A percentile compares a stretch with the other conserved stretches of the same genome.
phyloP scores from a whole-genome alignment of 108 stramenopile species.

The Nitzschia sp. region DNA sequence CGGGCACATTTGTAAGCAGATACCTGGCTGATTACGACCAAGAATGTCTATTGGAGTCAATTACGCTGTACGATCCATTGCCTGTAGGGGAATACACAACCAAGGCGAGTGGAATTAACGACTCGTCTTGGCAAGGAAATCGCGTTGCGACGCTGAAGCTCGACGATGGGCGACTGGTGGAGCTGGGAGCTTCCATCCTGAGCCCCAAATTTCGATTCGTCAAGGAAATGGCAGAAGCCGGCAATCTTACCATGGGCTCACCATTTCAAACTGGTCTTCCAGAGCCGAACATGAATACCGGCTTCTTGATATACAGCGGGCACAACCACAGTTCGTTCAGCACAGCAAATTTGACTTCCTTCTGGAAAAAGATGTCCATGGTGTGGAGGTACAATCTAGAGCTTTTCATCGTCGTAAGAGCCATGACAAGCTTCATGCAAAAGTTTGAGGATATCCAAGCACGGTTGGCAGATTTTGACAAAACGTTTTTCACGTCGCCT shows the following conservation, averaged over 20 bases:
- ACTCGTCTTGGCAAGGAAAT: slow-evolving; percentile 54
- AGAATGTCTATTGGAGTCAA: slow-evolving; percentile 52
- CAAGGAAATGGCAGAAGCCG: slow-evolving; percentile 24
- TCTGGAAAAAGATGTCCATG: slow-evolving; percentile 8
- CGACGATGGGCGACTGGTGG: slow-evolving; percentile 63
- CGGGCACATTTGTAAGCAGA: slow-evolving; percentile 65
- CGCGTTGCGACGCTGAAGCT: slow-evolving; percentile 52
- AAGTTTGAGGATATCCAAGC: slow-evolving; percentile 37
- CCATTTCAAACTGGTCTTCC: neutral
- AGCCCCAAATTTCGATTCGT: slow-evolving; percentile 15
- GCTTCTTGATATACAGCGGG: slow-evolving; percentile 42
- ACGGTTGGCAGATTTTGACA: slow-evolving; percentile 38
- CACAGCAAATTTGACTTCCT: slow-evolving; percentile 7
- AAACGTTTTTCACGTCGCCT: slow-evolving; percentile 64
- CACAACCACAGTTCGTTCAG: slow-evolving; percentile 17
- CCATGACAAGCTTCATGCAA: slow-evolving; percentile 40
- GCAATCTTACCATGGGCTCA: slow-evolving; percentile 9
- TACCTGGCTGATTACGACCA: slow-evolving; percentile 79
- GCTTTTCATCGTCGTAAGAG: slow-evolving; percentile 23
- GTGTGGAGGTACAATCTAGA: slow-evolving; percentile 50
- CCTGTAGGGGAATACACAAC: slow-evolving; percentile 26
- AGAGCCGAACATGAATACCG: slow-evolving; percentile 5
- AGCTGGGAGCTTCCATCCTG: slow-evolving; percentile 71
- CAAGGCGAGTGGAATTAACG: slow-evolving; percentile 6
- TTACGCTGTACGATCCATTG: slow-evolving; percentile 67